Percentiles rank a stretch among this genome's conserved stretches.
Evolutionary conservation across 345 rosid genomes (phyloP).

Genomic region (Gynandropsis gynandra): DNA sequence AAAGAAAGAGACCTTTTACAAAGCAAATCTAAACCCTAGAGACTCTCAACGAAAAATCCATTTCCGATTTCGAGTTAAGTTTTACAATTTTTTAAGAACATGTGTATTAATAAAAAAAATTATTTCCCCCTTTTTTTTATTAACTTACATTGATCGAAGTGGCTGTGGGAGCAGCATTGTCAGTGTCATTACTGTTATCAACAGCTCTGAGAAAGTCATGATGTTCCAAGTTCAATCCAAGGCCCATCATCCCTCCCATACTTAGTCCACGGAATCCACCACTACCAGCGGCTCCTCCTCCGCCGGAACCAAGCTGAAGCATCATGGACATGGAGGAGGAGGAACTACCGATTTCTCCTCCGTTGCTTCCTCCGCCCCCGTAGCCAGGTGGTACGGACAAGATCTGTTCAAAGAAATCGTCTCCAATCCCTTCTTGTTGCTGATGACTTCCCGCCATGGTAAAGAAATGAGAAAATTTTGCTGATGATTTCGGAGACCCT

Average conservation of each 20-base stretch:
- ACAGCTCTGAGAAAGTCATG: conserved; percentile 40
- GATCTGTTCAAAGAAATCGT: conserved; percentile 74
- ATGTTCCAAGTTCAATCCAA: conserved; percentile 37
- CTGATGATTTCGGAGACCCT: too few species aligned
- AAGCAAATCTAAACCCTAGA: neutral
- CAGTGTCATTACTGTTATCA: conserved; percentile 20
- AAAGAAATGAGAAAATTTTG: neutral
- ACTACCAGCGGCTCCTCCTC: conserved; percentile 9
- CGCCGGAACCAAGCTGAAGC: conserved; percentile 40
- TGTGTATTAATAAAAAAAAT: neutral
- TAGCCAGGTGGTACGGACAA: conserved; percentile 45
- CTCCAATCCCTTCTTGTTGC: conserved; percentile 43
- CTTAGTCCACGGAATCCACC: conserved; percentile 21
- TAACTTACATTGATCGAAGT: conserved; percentile 38
- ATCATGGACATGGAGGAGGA: conserved; percentile 36
- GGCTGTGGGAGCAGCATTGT: conserved; percentile 29
- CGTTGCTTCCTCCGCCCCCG: conserved; percentile 26
- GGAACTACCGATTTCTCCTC: conserved; percentile 23
- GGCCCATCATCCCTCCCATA: conserved; percentile 31
- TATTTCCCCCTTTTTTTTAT: too few species aligned
- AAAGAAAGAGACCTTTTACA: neutral
- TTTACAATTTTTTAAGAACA: neutral
- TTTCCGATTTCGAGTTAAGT: neutral
- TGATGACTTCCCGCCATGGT: conserved; percentile 48
- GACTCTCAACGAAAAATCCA: neutral